Evolutionary conservation across 495 filamentous ascomycete species (phyloP).

Genomic region (Tuber borchii): DNA sequence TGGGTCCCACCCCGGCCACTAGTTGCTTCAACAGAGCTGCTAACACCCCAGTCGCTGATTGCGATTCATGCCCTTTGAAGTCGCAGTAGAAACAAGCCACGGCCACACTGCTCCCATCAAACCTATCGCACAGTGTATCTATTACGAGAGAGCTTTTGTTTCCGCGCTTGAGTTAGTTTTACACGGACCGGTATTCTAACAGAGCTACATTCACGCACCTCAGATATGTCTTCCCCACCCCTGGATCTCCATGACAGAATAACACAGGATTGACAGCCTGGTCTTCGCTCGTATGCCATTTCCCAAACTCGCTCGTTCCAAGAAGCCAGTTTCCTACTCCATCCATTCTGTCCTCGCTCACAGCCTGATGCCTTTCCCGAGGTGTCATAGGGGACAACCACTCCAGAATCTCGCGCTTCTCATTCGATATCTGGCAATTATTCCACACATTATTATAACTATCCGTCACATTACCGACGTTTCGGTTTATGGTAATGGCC

Average conservation of each 20-base stretch:
- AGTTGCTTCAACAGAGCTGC: too few relatives aligned
- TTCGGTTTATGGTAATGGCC: not conserved
- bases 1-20: too few relatives aligned
- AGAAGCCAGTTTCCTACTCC: not conserved
- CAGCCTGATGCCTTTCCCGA: not conserved
- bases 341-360: not conserved
- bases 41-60: too few relatives aligned
- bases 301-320: not conserved
- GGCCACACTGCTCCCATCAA: not conserved
- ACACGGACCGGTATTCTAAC: not conserved
- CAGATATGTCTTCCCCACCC: not conserved
- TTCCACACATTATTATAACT: not conserved
- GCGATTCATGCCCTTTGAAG: too few relatives aligned
- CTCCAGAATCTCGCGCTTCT: not conserved
- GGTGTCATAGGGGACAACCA: not conserved
- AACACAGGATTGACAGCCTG: not conserved
- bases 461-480: not conserved
- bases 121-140: not conserved
- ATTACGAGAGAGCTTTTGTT: not conserved
- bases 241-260: not conserved
- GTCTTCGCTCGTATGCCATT: not conserved
- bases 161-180: not conserved
- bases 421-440: not conserved
- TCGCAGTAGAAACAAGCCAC: too few relatives aligned
- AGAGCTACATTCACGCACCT: not conserved